Base-by-base conservation (phyloP, 2,329 filamentous ascomycete species). In the Fusarium illudens region DNA sequence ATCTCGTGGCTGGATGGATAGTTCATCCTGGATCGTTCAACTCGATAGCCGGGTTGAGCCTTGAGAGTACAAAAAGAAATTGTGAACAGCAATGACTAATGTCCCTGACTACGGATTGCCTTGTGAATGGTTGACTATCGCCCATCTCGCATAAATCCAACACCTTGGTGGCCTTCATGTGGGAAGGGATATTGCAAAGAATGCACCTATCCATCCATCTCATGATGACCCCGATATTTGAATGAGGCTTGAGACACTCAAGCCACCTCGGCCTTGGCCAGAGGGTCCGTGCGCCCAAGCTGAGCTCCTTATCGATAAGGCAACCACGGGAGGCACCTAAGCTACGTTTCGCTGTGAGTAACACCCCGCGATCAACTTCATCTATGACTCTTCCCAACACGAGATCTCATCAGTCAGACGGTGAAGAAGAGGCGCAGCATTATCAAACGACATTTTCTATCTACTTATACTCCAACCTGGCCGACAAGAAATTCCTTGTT, bases 351-450 rank as follows among this genome's bases (percentile, higher is more conserved):
- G 29, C 51, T 22, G 60, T 70, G 71, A 73, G 68, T 73, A 73
- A 71, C 62, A 55, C 69, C 64, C 71, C 69, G 62, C 71, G 65
- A 25, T 27, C 60, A 60, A 58, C 53, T 60, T 65, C 54, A 44
- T 68, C 62, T 72, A 73, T 74, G 72, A 74, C 72, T 74, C 72
- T 67, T 73, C 59, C 60, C 50, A 51, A 37, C 53, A 57, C 42
- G 34, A 37, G 50, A 50, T 56, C 48, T 29, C 17, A 55, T 58
- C 60, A 73, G 71, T 73, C 71, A 74, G 55, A 59, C 66, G 67
- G 65, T 62, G 66, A 69, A 57, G 36, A 51, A 55, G 63, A 65
- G 66, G 71, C 71, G 66, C 64, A 71, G 59, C 56, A 37, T 58
- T 51, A 30, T 34, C 13, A 54, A 57, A 32, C 39, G 51, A 48